Percentiles rank a stretch among this genome's conserved stretches.
Evolutionary conservation across 2,329 filamentous ascomycete species (phyloP).

Genomic region (Botrytis medusae): DNA sequence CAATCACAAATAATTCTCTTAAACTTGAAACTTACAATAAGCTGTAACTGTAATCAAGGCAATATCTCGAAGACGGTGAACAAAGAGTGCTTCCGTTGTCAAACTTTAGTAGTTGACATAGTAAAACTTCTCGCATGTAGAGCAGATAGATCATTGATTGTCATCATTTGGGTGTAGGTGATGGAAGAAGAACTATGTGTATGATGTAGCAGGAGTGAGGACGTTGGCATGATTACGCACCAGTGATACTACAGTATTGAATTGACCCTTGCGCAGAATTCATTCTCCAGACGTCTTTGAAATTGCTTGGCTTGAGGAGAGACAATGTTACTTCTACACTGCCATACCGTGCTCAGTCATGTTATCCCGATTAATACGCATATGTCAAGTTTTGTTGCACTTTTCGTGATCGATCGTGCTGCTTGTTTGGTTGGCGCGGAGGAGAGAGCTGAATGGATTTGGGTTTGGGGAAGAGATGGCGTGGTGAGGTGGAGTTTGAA

Average conservation of each 20-base stretch:
- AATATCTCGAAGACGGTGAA: conserved; percentile 53
- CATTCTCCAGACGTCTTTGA: neutral
- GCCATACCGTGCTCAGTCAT: neutral
- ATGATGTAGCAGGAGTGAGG: neutral
- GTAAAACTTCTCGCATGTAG: neutral
- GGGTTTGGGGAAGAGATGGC: neutral
- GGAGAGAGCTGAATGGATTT: neutral
- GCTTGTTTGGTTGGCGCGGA: neutral
- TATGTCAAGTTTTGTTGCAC: neutral
- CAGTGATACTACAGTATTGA: neutral
- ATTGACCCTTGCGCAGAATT: neutral
- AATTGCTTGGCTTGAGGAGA: neutral
- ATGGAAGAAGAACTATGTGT: neutral
- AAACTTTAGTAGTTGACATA: neutral
- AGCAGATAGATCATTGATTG: neutral
- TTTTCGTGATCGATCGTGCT: neutral
- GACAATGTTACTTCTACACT: neutral
- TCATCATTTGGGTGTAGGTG: neutral
- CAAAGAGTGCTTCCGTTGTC: neutral
- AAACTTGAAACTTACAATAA: conserved; percentile 60
- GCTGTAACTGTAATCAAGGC: conserved; percentile 61
- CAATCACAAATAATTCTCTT: conserved; percentile 67
- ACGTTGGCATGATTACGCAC: neutral
- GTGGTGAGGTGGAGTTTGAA: neutral
- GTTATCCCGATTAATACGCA: neutral